phyloP scores from a whole-genome alignment of 805 yeast genomes.

The Yarrowia osloensis region DNA sequence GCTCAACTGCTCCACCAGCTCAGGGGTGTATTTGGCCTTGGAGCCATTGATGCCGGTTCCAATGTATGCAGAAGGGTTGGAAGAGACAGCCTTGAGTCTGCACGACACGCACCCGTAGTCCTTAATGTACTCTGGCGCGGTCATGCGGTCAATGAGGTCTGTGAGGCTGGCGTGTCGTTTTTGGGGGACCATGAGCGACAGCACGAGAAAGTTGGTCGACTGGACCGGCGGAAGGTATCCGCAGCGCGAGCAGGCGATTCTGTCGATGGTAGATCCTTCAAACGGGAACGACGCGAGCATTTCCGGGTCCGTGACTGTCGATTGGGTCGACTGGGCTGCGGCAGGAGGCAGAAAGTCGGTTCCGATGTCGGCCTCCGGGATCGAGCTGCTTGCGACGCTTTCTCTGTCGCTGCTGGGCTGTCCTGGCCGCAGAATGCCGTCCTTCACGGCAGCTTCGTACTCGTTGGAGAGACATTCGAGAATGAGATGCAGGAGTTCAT shows the following conservation, averaged over 20 bases:
- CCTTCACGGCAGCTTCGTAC: constrained; percentile 41
- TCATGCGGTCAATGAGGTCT: constrained; percentile 57
- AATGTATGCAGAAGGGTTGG: constrained; percentile 28
- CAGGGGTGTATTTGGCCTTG: constrained; percentile 37
- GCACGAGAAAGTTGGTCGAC: constrained; percentile 55
- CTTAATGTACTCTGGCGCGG: constrained; percentile 69
- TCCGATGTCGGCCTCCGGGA: constrained; percentile 19
- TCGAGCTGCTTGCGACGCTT: not conserved
- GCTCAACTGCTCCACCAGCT: constrained; percentile 45
- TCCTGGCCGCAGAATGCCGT: not conserved
- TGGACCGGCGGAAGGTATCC: constrained; percentile 59
- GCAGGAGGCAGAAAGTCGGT: constrained; percentile 15
- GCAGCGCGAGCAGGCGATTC: constrained; percentile 71
- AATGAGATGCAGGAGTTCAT: constrained; percentile 80
- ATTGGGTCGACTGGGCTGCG: constrained; percentile 22
- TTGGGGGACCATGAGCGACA: constrained; percentile 76
- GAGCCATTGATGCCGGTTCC: constrained; percentile 40
- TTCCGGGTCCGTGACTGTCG: constrained; percentile 10
- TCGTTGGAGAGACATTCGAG: constrained; percentile 78
- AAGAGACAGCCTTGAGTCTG: constrained; percentile 45
- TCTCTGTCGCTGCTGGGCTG: not conserved
- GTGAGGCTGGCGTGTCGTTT: constrained; percentile 50
- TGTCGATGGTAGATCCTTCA: constrained; percentile 64
- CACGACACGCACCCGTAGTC: constrained; percentile 77
- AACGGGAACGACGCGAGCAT: constrained; percentile 52